A percentile compares a stretch with the other conserved stretches of the same genome.
Evolutionary conservation across 73 alveolate genomes (phyloP).

Genomic region (Paramecium biaurelia): DNA sequence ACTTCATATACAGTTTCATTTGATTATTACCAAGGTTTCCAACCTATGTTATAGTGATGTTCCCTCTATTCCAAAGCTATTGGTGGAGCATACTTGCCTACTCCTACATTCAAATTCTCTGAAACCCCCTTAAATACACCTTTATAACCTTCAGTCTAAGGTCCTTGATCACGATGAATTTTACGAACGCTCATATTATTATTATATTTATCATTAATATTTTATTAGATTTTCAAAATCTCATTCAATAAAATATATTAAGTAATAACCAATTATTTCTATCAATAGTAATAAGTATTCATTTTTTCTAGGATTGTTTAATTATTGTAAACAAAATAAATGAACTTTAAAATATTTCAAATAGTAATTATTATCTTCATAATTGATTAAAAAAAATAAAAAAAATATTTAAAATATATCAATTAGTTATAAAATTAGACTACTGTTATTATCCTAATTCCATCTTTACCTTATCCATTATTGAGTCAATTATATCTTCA

Average conservation of each 20-base stretch:
- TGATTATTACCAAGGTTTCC: constrained; percentile 37
- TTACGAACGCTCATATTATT: constrained; percentile 19
- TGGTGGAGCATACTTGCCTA: constrained; percentile 24
- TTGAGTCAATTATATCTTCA: neutral
- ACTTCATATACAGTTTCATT: constrained; percentile 52
- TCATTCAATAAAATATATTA: too few relatives aligned
- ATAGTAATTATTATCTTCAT: neutral
- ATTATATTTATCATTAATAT: neutral
- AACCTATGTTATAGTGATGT: constrained; percentile 42
- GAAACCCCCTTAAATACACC: constrained; percentile 47
- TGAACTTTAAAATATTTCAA: neutral
- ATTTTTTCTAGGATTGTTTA: too few relatives aligned
- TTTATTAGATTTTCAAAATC: neutral
- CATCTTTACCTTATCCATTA: neutral
- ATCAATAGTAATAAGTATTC: too few relatives aligned
- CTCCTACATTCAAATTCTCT: constrained; percentile 20
- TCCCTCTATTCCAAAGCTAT: neutral
- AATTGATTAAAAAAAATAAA: neutral
- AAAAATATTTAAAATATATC: neutral
- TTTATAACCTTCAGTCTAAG: neutral
- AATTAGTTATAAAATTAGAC: neutral
- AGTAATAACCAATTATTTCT: too few relatives aligned
- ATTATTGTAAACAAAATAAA: too few relatives aligned
- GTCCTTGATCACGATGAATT: neutral
- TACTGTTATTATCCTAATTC: neutral